These are phyloP conservation scores for Mrakia hoshinonis DNA, from an alignment of 768 basidiomycete genomes.

Conservation along the genomic window DNA sequence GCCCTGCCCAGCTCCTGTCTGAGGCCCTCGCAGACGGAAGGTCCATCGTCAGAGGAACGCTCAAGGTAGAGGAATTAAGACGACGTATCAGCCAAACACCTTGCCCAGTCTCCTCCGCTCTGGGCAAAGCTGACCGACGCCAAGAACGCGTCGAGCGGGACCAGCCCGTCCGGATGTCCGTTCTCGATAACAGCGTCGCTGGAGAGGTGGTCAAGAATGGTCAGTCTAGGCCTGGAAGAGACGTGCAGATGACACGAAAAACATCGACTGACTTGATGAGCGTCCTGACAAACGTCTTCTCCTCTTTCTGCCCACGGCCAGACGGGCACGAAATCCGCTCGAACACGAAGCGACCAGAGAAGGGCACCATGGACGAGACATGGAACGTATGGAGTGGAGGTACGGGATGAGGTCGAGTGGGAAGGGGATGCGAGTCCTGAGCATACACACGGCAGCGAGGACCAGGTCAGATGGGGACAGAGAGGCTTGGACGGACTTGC, in stretches of 20 bases:
- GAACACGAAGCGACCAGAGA: slow-evolving; percentile 15
- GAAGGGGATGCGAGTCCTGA: not conserved
- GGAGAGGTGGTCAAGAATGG: not conserved
- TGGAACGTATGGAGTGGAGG: not conserved
- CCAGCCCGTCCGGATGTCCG: not conserved
- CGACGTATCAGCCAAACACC: not conserved
- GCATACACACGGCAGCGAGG: not conserved
- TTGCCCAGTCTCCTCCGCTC: slow-evolving; percentile 9
- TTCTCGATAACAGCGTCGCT: slow-evolving; percentile 1
- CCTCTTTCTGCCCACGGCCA: not conserved
- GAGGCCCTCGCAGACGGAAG: too few relatives aligned
- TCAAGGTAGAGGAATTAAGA: too few relatives aligned
- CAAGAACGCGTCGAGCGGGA: not conserved
- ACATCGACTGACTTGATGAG: slow-evolving; percentile 20
- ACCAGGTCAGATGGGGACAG: too few relatives aligned
- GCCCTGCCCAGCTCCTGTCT: too few relatives aligned
- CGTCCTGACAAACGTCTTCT: slow-evolving; percentile 1
- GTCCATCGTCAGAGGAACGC: too few relatives aligned
- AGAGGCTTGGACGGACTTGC: not conserved
- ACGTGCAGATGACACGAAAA: not conserved
- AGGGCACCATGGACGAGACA: slow-evolving; percentile 11
- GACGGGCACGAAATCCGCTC: slow-evolving; percentile 9
- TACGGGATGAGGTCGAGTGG: not conserved
- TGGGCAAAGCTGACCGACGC: slow-evolving; percentile 6
- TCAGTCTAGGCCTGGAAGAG: not conserved